Base-by-base conservation (phyloP, 2,329 filamentous ascomycete species). In the Dendryphion nanum region DNA sequence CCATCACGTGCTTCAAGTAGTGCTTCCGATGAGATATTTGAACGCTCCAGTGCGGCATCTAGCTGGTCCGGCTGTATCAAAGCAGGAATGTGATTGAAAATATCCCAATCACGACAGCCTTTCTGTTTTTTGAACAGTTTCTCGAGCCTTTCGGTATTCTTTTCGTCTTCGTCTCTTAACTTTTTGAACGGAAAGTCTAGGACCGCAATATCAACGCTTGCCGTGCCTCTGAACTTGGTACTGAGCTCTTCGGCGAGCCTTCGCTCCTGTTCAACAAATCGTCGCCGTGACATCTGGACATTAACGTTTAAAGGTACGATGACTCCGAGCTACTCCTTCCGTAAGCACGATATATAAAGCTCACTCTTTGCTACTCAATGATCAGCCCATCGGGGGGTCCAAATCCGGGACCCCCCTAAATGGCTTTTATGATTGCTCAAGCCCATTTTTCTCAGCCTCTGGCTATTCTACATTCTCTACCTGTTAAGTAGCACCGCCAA, bases 181-280 rank as follows among this genome's bases (percentile, higher is more conserved):
- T 26, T 26, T 26, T 26, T 26, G 23, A 26, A 28, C 14, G 5
- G 21, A 28, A 42, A 42, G 26, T 42, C 17, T 6, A 42, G 31
- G 23, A 35, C 31, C 13, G 18, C 24, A 15, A 42, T n/a, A 4
- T 39, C 33, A 15, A 42, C 26, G 12, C 40, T 33, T 10, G 35
- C 40, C 6, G 31, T 31, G 13, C 40, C 40, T 33, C 30, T 35
- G 18, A 18, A 35, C 26, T 39, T 42, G 3, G 15, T 31, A 16
- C n/a, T 35, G 3, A 10, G 16, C 32, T 42, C 35, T 20, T 16
- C 23, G 4, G 36, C 23, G 18, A 42, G 35, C 17, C 36, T 42
- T 17, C 16, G 10, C 24, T 42, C 36, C 35, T 33, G 19, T 19
- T 45, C 15, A 34, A 41, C 26, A 30, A 33, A 37, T 17, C 15